Evolutionary conservation across 768 basidiomycete genomes (phyloP), one percentile per base, ranked within the genome.

Genomic region (Trametes coccinea): DNA sequence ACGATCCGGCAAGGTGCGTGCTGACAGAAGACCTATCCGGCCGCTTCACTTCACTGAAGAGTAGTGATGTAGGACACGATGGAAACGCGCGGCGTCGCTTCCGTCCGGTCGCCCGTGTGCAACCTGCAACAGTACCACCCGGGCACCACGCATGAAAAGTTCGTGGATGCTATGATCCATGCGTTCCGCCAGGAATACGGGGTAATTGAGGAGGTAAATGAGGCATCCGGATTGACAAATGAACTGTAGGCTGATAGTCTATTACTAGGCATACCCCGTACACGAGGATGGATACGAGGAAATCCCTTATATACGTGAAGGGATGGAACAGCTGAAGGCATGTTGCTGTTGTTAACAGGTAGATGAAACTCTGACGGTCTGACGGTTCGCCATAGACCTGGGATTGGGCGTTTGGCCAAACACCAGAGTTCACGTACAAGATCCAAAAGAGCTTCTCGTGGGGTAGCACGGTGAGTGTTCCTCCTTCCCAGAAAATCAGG

Each of bases 401-500:
- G 97, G 83, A 92, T 22, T 98, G 95, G 94, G 78, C 83, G 13
- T 97, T 86, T 68, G 96, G 95, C 0, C 92, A 95, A 70, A 96
- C 95, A 0, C 95, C 95, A 44, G 91, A 96, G 70, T 98, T 99
- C 71, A 88, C 85, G 6, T 90, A 92, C 68, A 78, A 77, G 2
- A 44, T 85, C 5, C 49, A 71, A 33, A 72, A 70, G 4, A 56
- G 64, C 16, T 77, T 83, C 47, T 48, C 68, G 13, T 79, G 80
- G 72, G 80, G 78, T 9, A 55, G 68, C 5, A 57, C 80, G 27
- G 83, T 82, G 64, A 67, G 80, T 74, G 6, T 11, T 27, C 29
- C 22, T 8, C 11, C 11, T 7, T 4, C 30, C 17, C 13, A 2
- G 5, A 3, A 31, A 5, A 17, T 17, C 30, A 1, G 3, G 22